Base-by-base conservation (phyloP, 2,329 filamentous ascomycete genomes). In the Aspergillus novofumigatus region DNA sequence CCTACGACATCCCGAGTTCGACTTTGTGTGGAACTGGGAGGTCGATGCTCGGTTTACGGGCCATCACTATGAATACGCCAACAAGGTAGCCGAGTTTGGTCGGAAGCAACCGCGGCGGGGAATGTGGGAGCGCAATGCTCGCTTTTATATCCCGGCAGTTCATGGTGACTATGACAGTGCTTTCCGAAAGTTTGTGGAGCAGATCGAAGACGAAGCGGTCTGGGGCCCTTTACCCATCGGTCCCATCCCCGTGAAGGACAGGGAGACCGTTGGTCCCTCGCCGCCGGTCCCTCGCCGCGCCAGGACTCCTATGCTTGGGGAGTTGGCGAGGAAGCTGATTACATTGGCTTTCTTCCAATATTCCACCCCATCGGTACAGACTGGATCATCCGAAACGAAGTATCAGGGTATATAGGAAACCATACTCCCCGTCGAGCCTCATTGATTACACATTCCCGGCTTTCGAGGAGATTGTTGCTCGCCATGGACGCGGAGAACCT, bases 11-110 rank as follows among this genome's bases (percentile, higher is more conserved):
- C 88, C 87, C 0, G 84, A 91, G 64, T 92, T 88, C 61, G 87
- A 91, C 63, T 90, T 83, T 65, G 79, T 90, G 61, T 92, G 89
- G 88, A 91, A 91, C 69, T 91, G 88, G 87, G 90, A 92, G 68
- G 87, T 90, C 70, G 89, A 92, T 67, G 85, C 87, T 41, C 81
- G 90, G 49, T 86, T 87, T 66, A 89, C 85, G 0, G 89, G 89
- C 17, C 88, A 92, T 59, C 84, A 90, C 70, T 91, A 91, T 72
- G 86, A 91, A 62, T 84, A 92, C 65, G 80, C 91, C 47, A 82
- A 87, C 63, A 86, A 86, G 59, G 73, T 91, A 7, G 74, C 77
- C 23, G 73, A 80, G 1, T 85, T 83, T 60, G 80, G 79, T 11
- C 77, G 78, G 55, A 73, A 77, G 42, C 79, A 83, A 65, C 83